Percentiles rank a stretch among this genome's conserved stretches.
Evolutionary conservation across 306 rosid species (phyloP).

Genomic region (Pyrus pyrifolia): DNA sequence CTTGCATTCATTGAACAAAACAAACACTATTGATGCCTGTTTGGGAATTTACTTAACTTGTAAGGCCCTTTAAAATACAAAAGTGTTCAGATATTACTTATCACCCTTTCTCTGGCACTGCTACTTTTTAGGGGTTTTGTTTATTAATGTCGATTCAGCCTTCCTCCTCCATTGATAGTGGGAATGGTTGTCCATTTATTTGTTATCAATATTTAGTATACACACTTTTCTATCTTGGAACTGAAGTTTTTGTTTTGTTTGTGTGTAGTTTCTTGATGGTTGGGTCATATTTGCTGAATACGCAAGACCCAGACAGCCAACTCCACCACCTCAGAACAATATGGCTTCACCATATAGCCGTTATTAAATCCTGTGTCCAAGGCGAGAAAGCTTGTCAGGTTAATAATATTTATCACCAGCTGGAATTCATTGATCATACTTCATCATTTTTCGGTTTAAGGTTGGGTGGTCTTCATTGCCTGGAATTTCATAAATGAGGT

Average conservation of each 20-base stretch:
- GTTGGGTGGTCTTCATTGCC: slow-evolving; percentile 7
- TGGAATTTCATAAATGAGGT: neutral
- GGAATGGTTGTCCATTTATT: neutral
- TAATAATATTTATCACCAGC: slow-evolving; percentile 7
- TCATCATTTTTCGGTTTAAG: neutral
- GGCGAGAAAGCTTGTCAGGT: slow-evolving; percentile 17
- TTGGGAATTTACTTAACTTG: neutral
- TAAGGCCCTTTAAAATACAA: neutral
- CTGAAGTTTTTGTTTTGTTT: slow-evolving; percentile 4
- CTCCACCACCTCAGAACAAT: slow-evolving; percentile 26
- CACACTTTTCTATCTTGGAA: neutral
- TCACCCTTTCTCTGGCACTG: neutral
- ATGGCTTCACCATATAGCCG: slow-evolving; percentile 27
- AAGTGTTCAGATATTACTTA: neutral
- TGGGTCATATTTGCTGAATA: slow-evolving; percentile 99
- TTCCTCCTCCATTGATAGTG: neutral
- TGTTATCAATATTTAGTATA: neutral
- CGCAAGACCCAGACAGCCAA: slow-evolving; percentile 76
- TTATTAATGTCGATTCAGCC: neutral
- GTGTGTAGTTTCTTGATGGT: slow-evolving; percentile 78
- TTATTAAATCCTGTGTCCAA: slow-evolving; percentile 28
- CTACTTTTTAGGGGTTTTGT: neutral
- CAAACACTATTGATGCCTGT: neutral
- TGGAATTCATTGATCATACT: slow-evolving; percentile 1
- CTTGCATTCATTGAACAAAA: neutral